phyloP scores from a whole-genome alignment of 2,329 filamentous ascomycete species.

The Whalleya microplaca region DNA sequence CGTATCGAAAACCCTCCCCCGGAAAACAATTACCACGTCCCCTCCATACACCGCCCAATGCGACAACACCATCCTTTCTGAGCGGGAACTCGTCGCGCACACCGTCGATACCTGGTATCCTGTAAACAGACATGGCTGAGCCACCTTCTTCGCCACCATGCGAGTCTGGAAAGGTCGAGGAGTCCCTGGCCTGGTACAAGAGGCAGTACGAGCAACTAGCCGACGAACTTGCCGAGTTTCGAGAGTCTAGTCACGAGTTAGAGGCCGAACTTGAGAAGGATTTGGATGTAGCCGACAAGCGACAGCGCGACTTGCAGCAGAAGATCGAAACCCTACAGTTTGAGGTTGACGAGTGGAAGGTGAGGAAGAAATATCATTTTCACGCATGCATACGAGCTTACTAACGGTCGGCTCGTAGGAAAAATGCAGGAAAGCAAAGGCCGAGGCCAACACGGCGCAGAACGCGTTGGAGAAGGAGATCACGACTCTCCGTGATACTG shows the following conservation, averaged over 20 bases:
- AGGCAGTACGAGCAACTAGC: conserved; percentile 92
- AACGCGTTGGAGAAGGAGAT: conserved; percentile 93
- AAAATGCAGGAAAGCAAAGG: conserved; percentile 95
- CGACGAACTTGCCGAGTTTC: conserved; percentile 89
- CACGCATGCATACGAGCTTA: background rate
- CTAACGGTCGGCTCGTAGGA: conserved; percentile 56
- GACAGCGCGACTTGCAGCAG: conserved; percentile 82
- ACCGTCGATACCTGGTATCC: conserved; percentile 12
- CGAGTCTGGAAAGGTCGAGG: conserved; percentile 62
- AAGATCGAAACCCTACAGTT: conserved; percentile 84
- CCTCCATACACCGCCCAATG: conserved; percentile 27
- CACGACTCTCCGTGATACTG: conserved; percentile 83
- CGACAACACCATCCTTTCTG: conserved; percentile 24
- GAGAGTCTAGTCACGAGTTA: conserved; percentile 89
- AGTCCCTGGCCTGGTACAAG: conserved; percentile 94
- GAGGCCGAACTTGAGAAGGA: conserved; percentile 96
- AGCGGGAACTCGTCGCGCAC: conserved; percentile 22
- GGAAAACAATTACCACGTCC: background rate
- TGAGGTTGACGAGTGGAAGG: conserved; percentile 98
- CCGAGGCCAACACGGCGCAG: conserved; percentile 83
- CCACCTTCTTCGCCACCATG: conserved; percentile 65
- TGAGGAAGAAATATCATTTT: conserved; percentile 46
- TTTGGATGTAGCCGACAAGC: conserved; percentile 91
- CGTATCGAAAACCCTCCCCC: background rate
- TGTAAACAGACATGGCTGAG: conserved; percentile 53